Evolutionary conservation across 441 rosid species (phyloP), one percentile per base, ranked within the genome.

Genomic region (Sinapis alba): DNA sequence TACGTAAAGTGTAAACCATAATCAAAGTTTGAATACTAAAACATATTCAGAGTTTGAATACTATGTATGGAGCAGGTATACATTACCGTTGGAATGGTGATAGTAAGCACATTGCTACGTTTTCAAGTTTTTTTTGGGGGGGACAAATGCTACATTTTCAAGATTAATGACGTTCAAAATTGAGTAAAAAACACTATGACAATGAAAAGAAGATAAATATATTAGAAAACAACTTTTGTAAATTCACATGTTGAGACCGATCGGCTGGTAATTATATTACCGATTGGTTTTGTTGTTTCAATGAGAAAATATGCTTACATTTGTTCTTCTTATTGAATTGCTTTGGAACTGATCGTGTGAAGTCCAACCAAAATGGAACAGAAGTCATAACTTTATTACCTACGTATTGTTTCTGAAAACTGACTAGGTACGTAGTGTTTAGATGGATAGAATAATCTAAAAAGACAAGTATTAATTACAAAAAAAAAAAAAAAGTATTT

Each of bases 1-100:
- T 28, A 60, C n/a, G 34, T n/a, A 57, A 57, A 65, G 23, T n/a
- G 32, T n/a, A 57, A 54, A 65, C 56, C n/a, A n/a, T n/a, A n/a
- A n/a, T n/a, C n/a, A n/a, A n/a, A 0, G 0, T 41, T 45, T 28
- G 32, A 11, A 28, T n/a, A n/a, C n/a, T n/a, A n/a, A n/a, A n/a
- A n/a, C 23, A 38, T 41, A 28, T 57, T 57, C 2, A 12, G 2
- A 0, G 0, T 41, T 45, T 28, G 32, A 11, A 28, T 61, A 10
- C 7, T 5, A 1, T 0, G 5, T 20, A 63, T 36, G 36, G 15
- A 10, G 9, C 21, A 6, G 10, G 15, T 6, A 1, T 50, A 32
- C 20, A 7, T 32, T 56, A 12, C 15, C 20, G 30, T 30, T 30
- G 45, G 23, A 23, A 68, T 27, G 11, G 21, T 27, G 20, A 23